These are phyloP conservation scores for Discostella pseudostelligera DNA, from an alignment of 108 stramenopile species.

Conservation along the genomic window DNA sequence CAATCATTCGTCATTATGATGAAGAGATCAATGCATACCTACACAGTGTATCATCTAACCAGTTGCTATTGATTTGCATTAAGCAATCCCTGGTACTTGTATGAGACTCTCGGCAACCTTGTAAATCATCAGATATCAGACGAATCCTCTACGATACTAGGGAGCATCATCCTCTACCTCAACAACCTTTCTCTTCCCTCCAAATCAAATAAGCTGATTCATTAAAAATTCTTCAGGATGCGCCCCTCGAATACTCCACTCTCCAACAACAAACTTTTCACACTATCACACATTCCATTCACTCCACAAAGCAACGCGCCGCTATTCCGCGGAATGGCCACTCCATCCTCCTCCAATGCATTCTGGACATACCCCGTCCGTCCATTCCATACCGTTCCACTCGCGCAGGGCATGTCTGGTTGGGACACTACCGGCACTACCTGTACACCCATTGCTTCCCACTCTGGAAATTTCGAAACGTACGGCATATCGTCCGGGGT, in stretches of 20 bases:
- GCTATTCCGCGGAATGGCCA: constrained; percentile 79
- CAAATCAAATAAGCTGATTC: no score
- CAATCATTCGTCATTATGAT: no score
- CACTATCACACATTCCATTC: constrained; percentile 87
- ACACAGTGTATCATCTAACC: no score
- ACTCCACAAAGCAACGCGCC: constrained; percentile 79
- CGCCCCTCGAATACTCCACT: constrained; percentile 90
- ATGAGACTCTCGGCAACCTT: no score
- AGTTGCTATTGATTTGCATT: no score
- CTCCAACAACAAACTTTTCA: constrained; percentile 76
- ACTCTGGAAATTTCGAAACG: constrained; percentile 71
- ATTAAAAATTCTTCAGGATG: constrained; percentile 88
- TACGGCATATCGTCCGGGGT: constrained; percentile 79
- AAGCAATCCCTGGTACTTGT: no score
- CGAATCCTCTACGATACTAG: no score
- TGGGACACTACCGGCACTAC: constrained; percentile 85
- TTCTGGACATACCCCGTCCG: constrained; percentile 89
- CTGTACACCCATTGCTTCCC: constrained; percentile 79
- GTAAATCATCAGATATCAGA: no score
- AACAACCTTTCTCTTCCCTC: no score
- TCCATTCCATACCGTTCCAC: constrained; percentile 59
- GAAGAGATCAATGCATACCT: no score
- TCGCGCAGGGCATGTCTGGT: constrained; percentile 38
- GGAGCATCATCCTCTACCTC: no score
- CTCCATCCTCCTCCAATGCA: constrained; percentile 88